Evolutionary conservation across 2,329 filamentous ascomycete genomes (phyloP).

Genomic region (Apiospora saccharicola): DNA sequence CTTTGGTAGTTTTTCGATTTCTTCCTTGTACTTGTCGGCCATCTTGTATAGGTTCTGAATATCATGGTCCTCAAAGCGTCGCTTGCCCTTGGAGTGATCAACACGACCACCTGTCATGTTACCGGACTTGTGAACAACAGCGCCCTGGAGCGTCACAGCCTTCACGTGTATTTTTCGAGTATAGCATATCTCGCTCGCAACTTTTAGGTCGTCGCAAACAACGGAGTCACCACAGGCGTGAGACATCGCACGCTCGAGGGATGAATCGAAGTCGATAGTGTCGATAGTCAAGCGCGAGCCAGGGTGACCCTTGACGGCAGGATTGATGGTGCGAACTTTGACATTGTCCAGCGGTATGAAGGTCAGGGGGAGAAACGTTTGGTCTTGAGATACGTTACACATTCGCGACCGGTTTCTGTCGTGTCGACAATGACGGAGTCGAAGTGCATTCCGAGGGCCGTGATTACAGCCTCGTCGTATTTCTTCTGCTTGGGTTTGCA

Average conservation of each 20-base stretch:
- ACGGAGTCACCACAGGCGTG: constrained; percentile 96
- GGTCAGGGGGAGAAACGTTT: constrained; percentile 87
- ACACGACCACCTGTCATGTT: constrained; percentile 95
- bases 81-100: constrained; percentile 75
- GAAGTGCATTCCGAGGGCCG: constrained; percentile 90
- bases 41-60: constrained; percentile 83
- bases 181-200: constrained; percentile 91
- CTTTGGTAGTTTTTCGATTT: constrained; percentile 82
- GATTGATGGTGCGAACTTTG: constrained; percentile 90
- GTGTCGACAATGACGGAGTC: constrained; percentile 95
- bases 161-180: constrained; percentile 86
- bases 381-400: constrained; percentile 92
- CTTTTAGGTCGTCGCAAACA: constrained; percentile 86
- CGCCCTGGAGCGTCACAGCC: constrained; percentile 93
- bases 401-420: constrained; percentile 92
- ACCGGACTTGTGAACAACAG: constrained; percentile 94
- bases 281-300: constrained; percentile 91
- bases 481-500: constrained; percentile 98
- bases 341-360: constrained; percentile 98
- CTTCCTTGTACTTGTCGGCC: constrained; percentile 76
- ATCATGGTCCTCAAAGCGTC: constrained; percentile 88
- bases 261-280: constrained; percentile 90
- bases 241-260: constrained; percentile 88
- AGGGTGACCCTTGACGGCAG: constrained; percentile 87
- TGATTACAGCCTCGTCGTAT: constrained; percentile 90